Evolutionary conservation across 352 stramenopile genomes (phyloP).

Genomic region (Pythium rhizo-oryzae): DNA sequence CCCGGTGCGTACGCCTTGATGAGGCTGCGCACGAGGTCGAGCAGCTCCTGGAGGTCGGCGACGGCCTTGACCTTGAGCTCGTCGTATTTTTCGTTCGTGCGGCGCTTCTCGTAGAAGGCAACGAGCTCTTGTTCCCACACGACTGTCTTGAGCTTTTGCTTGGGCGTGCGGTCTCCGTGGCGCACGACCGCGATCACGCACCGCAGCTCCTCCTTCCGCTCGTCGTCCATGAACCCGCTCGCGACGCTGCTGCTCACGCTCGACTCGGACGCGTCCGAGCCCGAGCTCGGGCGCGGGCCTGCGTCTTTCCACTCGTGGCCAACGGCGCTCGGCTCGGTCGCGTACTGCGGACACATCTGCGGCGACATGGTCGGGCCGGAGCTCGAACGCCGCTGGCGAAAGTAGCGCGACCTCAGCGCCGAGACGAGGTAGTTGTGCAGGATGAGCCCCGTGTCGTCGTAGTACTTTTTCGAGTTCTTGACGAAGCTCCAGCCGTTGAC

Average conservation of each 20-base stretch:
- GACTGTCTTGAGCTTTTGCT: slow-evolving; percentile 99
- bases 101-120: slow-evolving; percentile 74
- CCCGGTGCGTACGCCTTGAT: slow-evolving; percentile 83
- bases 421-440: slow-evolving; percentile 91
- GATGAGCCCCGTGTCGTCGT: slow-evolving; percentile 96
- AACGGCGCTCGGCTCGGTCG: slow-evolving; percentile 45
- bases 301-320: slow-evolving; percentile 29
- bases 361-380: slow-evolving; percentile 40
- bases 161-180: slow-evolving; percentile 99
- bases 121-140: slow-evolving; percentile 89
- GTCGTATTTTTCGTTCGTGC: slow-evolving; percentile 75
- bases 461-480: slow-evolving; percentile 99
- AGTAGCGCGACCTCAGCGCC: slow-evolving; percentile 76
- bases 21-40: slow-evolving; percentile 79
- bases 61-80: slow-evolving; percentile 90
- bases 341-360: slow-evolving; percentile 83
- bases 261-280: slow-evolving; percentile 69
- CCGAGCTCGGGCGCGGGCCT: slow-evolving; percentile 49
- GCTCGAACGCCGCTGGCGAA: slow-evolving; percentile 69
- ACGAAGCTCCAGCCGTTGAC: slow-evolving; percentile 99
- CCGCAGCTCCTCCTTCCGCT: slow-evolving; percentile 96
- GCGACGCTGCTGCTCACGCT: slow-evolving; percentile 61
- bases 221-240: slow-evolving; percentile 58
- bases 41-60: slow-evolving; percentile 72
- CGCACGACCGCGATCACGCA: slow-evolving; percentile 99